phyloP scores from a whole-genome alignment of 129 eudicot genomes.

The Saposhnikovia divaricata region DNA sequence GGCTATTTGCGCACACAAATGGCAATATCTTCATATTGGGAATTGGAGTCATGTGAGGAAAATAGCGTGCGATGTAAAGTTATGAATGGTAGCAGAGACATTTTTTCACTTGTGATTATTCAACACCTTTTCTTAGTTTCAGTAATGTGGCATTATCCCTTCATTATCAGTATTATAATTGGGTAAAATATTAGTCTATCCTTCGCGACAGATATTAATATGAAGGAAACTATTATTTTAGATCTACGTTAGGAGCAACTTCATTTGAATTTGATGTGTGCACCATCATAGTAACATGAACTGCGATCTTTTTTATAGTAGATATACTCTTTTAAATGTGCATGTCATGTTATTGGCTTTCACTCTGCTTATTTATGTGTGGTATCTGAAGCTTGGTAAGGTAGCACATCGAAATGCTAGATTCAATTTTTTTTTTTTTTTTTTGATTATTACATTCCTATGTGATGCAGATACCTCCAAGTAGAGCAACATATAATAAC shows the following conservation, averaged over 20 bases:
- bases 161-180: neutral
- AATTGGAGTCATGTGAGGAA: neutral
- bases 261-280: neutral
- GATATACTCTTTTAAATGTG: neutral
- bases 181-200: neutral
- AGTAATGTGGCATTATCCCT: neutral
- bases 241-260: neutral
- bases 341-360: neutral
- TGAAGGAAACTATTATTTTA: neutral
- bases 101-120: no score
- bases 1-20: neutral
- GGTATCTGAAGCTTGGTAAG: neutral
- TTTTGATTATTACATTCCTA: neutral
- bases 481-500: conserved; percentile 89
- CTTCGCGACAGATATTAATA: neutral
- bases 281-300: neutral
- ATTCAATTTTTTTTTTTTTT: neutral
- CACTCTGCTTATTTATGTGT: neutral
- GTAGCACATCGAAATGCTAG: neutral
- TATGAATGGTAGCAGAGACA: neutral
- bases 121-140: neutral
- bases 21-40: neutral
- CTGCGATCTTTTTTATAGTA: neutral
- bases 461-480: conserved; percentile 74
- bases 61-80: neutral